A percentile compares a stretch with the other conserved stretches of the same genome.
These are phyloP conservation scores for Leptographium wingfieldii DNA, from an alignment of 2,329 filamentous ascomycete genomes.

Conservation along the genomic window DNA sequence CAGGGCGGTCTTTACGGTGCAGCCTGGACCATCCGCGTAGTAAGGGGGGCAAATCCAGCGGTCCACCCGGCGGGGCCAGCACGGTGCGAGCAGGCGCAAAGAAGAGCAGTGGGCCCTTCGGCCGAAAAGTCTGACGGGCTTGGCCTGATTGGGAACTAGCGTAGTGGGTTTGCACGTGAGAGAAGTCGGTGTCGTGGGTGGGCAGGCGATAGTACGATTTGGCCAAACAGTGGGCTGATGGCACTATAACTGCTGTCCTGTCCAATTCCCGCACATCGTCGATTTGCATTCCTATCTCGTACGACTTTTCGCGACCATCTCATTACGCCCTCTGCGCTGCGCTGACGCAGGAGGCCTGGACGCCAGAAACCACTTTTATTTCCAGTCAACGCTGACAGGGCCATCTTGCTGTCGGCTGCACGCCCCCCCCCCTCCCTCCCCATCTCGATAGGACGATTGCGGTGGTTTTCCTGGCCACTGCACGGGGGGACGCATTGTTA, in stretches of 20 bases:
- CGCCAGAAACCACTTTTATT: background rate
- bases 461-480: background rate
- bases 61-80: too few species aligned
- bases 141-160: background rate
- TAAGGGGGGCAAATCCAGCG: background rate
- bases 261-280: constrained; percentile 4
- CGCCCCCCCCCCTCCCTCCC: background rate
- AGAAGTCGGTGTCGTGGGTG: background rate
- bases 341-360: background rate
- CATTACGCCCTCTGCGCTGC: background rate
- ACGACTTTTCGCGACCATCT: constrained; percentile 7
- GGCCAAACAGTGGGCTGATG: constrained; percentile 12
- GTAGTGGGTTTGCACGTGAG: constrained; percentile 1
- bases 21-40: too few species aligned
- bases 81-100: background rate
- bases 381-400: background rate
- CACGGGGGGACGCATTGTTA: background rate
- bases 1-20: too few species aligned
- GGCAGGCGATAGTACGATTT: constrained; percentile 12
- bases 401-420: background rate
- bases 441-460: background rate
- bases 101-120: too few species aligned
- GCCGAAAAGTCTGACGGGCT: background rate
- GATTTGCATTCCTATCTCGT: constrained; percentile 6
- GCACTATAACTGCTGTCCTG: constrained; percentile 5